Evolutionary conservation across 805 yeast species (phyloP).

Genomic region (Wickerhamiella dianesei): DNA sequence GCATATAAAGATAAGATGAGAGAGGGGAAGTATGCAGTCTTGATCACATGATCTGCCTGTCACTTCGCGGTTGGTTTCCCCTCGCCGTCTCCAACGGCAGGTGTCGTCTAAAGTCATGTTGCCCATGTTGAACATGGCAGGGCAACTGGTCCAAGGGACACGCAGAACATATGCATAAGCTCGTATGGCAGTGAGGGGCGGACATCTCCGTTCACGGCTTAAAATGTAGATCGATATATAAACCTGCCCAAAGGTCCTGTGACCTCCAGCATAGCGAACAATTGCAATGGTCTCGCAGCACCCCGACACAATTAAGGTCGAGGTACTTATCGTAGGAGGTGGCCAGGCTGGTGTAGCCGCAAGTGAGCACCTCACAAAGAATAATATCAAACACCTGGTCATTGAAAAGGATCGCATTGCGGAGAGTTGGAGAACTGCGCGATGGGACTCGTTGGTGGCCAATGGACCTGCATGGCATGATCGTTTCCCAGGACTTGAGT

Average conservation of each 20-base stretch:
- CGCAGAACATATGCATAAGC: not conserved
- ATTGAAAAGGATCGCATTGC: slow-evolving; percentile 10
- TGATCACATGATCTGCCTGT: not conserved
- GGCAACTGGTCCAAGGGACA: not conserved
- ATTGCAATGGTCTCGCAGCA: not conserved
- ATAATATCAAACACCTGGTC: slow-evolving; percentile 8
- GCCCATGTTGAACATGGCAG: not conserved
- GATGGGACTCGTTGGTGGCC: slow-evolving; percentile 16
- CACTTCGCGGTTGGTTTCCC: not conserved
- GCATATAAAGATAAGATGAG: no score
- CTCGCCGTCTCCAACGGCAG: not conserved
- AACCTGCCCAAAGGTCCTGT: no score
- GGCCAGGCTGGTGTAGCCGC: slow-evolving; percentile 17
- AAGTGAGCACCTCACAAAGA: slow-evolving; percentile 10
- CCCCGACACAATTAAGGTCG: not conserved
- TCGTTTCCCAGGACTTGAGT: slow-evolving; percentile 11
- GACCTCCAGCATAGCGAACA: not conserved
- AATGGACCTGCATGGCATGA: slow-evolving; percentile 18
- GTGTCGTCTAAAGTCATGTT: not conserved
- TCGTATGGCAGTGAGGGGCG: not conserved
- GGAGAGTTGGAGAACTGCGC: slow-evolving; percentile 14
- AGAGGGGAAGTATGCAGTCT: no score
- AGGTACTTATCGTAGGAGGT: slow-evolving; percentile 13
- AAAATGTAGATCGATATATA: not conserved
- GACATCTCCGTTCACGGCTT: not conserved